phyloP scores from a whole-genome alignment of 129 eudicot species.

The Escallonia herrerae region DNA sequence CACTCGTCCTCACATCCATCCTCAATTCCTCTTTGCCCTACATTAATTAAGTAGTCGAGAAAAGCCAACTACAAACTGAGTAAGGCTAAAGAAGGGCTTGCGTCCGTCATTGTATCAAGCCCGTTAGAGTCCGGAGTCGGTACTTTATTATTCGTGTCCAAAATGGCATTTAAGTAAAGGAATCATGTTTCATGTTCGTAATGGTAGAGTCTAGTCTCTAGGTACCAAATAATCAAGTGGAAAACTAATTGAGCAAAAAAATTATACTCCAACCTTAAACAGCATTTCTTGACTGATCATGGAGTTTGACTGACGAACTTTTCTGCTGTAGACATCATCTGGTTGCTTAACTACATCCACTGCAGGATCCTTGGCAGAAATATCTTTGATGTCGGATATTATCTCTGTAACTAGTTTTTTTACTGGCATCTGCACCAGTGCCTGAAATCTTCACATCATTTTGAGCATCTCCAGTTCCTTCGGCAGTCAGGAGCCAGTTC shows the following conservation, averaged over 20 bases:
- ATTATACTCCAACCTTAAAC: conserved; percentile 53
- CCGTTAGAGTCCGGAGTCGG: too few relatives aligned
- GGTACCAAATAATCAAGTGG: too few relatives aligned
- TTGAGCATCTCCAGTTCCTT: conserved; percentile 42
- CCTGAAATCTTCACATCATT: conserved; percentile 29
- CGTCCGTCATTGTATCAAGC: too few relatives aligned
- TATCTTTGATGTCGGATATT: conserved; percentile 18
- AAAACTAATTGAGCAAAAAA: conserved; percentile 7
- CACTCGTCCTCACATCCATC: too few relatives aligned
- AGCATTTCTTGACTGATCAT: conserved; percentile 34
- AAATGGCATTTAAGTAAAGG: too few relatives aligned
- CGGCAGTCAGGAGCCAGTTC: conserved; percentile 88
- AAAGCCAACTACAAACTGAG: too few relatives aligned
- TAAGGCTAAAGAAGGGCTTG: too few relatives aligned
- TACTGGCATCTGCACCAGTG: conserved; percentile 20
- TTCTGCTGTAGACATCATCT: conserved; percentile 37
- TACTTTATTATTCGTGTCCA: too few relatives aligned
- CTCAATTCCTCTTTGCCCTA: too few relatives aligned
- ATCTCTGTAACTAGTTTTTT: conserved; percentile 24
- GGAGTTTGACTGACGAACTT: conserved; percentile 23
- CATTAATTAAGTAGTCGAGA: too few relatives aligned
- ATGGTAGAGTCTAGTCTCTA: too few relatives aligned
- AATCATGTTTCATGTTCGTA: too few relatives aligned
- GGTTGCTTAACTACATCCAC: conserved; percentile 23
- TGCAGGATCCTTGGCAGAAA: conserved; percentile 23